These are phyloP conservation scores for Phytophthora kernoviae DNA, from an alignment of 352 stramenopile species.

Conservation along the genomic window DNA sequence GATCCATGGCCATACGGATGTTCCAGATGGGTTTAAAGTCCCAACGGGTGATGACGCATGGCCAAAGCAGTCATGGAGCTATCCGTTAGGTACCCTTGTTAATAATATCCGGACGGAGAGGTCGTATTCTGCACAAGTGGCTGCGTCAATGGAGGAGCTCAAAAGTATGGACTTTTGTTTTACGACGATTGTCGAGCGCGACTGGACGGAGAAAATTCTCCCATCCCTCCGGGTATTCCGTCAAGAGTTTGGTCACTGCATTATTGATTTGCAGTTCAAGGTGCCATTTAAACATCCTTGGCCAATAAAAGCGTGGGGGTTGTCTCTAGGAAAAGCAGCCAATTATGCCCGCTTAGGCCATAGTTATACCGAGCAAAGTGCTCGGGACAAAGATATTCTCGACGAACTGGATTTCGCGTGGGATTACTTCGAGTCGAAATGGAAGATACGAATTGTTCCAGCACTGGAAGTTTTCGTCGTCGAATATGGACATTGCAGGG, in stretches of 20 bases:
- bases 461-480: slow-evolving; percentile 36
- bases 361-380: slow-evolving; percentile 34
- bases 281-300: slow-evolving; percentile 1
- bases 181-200: slow-evolving; percentile 38
- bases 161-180: slow-evolving; percentile 37
- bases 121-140: slow-evolving; percentile 28
- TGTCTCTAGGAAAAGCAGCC: slow-evolving; percentile 16
- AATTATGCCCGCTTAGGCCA: slow-evolving; percentile 36
- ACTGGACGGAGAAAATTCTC: slow-evolving; percentile 11
- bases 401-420: slow-evolving; percentile 47
- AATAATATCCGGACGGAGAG: slow-evolving; percentile 33
- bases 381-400: slow-evolving; percentile 39
- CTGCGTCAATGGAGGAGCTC: slow-evolving; percentile 30
- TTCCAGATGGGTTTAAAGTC: slow-evolving; percentile 30
- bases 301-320: background rate
- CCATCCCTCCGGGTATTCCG: background rate
- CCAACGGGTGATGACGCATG: slow-evolving; percentile 17
- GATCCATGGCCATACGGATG: slow-evolving; percentile 29
- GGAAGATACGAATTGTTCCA: slow-evolving; percentile 39
- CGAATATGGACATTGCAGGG: slow-evolving; percentile 26
- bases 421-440: slow-evolving; percentile 32
- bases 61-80: slow-evolving; percentile 23
- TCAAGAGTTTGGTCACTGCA: background rate
- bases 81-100: slow-evolving; percentile 33
- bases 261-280: background rate